Conservation (phyloP, 1,284 basidiomycete genomes). For the Fomitopsis palustris region DNA sequence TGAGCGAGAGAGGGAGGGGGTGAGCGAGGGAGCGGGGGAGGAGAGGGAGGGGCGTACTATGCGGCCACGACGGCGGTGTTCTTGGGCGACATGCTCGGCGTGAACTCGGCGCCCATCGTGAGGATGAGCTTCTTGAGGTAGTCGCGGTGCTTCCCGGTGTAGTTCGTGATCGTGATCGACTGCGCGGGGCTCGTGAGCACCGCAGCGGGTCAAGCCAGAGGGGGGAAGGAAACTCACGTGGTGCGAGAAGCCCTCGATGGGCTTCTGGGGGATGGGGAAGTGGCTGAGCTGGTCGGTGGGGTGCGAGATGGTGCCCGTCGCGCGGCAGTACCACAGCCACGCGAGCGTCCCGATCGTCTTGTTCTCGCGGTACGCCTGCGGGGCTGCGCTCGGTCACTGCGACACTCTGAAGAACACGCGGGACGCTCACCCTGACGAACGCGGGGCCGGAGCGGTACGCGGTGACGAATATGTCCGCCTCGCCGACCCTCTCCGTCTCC, state of each 20-base stretch:
- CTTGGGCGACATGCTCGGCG: conserved; percentile 69
- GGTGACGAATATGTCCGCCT: conserved; percentile 69
- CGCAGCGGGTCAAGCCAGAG: no score
- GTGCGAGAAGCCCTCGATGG: conserved; percentile 36
- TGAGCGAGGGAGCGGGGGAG: neutral
- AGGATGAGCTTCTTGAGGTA: conserved; percentile 83
- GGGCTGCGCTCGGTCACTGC: no score
- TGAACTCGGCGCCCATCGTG: conserved; percentile 76
- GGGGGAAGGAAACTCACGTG: conserved; percentile 29
- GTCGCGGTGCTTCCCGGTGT: conserved; percentile 79
- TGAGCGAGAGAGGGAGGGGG: neutral
- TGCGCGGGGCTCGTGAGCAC: conserved; percentile 23
- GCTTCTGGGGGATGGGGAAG: conserved; percentile 46
- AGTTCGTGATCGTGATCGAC: conserved; percentile 85
- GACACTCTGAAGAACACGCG: no score
- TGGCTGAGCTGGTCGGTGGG: conserved; percentile 68
- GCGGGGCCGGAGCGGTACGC: conserved; percentile 63
- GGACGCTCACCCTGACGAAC: conserved; percentile 53
- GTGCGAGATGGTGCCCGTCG: conserved; percentile 54
- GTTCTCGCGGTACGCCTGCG: conserved; percentile 53
- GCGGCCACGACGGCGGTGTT: conserved; percentile 84
- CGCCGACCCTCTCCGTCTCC: conserved; percentile 33
- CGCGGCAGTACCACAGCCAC: conserved; percentile 80
- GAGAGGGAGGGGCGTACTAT: conserved; percentile 46
- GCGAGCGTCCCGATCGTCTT: conserved; percentile 75